Percentiles rank a stretch among this genome's conserved stretches.
phyloP scores from a whole-genome alignment of 495 filamentous ascomycete genomes.

The Hypoxylon perforatum region DNA sequence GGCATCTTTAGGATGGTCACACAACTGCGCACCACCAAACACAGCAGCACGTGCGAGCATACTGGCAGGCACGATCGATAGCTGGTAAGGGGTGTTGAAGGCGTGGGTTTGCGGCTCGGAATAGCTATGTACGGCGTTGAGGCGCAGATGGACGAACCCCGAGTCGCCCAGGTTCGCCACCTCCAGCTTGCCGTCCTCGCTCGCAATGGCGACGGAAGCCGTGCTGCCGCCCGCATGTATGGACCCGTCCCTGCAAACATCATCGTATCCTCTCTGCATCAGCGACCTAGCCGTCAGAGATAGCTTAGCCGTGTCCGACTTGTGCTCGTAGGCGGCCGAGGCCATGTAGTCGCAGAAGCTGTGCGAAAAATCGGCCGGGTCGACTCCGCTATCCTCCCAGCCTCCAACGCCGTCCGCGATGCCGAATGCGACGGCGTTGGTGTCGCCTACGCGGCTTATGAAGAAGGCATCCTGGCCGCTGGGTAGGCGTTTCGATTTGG shows the following conservation, averaged over 20 bases:
- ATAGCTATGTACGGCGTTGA: constrained; percentile 82
- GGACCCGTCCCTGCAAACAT: constrained; percentile 74
- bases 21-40: constrained; percentile 83
- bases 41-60: constrained; percentile 78
- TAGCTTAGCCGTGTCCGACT: constrained; percentile 30
- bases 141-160: constrained; percentile 87
- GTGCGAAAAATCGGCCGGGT: constrained; percentile 95
- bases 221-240: constrained; percentile 90
- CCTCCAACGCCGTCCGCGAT: constrained; percentile 96
- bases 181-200: constrained; percentile 75
- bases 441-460: constrained; percentile 75
- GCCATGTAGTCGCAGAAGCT: constrained; percentile 95
- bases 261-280: constrained; percentile 85
- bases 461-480: constrained; percentile 98
- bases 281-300: constrained; percentile 72
- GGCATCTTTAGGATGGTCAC: constrained; percentile 87
- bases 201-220: constrained; percentile 81
- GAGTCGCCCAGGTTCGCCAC: constrained; percentile 98
- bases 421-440: constrained; percentile 75
- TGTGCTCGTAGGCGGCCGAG: constrained; percentile 68
- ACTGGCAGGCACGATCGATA: constrained; percentile 84
- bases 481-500: constrained; percentile 70
- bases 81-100: constrained; percentile 97
- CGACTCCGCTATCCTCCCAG: constrained; percentile 89
- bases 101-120: constrained; percentile 92